Percentiles rank a stretch among this genome's conserved stretches.
These are phyloP conservation scores for Axilococcus clingmanii DNA, from an alignment of 139 green algal genomes.

Conservation along the genomic window DNA sequence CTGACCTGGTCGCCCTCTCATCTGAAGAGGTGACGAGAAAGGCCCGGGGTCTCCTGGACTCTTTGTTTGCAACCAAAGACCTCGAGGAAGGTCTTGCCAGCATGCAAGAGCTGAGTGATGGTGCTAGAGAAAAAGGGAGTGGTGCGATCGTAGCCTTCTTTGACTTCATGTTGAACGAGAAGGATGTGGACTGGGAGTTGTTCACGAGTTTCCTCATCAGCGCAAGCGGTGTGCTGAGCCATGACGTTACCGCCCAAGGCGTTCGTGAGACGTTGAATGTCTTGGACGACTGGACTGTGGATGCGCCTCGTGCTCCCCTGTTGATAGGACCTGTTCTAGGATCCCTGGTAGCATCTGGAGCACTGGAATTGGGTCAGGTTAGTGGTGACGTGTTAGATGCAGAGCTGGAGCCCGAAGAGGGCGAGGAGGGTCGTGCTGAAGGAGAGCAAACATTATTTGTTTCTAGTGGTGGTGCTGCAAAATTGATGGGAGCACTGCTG, in stretches of 20 bases:
- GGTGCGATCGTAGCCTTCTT: conserved; percentile 23
- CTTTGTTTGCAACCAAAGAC: conserved; percentile 24
- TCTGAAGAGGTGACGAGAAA: conserved; percentile 13
- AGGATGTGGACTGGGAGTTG: conserved; percentile 15
- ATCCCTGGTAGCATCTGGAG: conserved; percentile 14
- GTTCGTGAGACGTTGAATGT: conserved; percentile 10
- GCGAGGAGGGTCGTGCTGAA: too few species aligned
- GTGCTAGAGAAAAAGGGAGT: conserved; percentile 2
- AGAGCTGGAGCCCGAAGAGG: conserved; percentile 11
- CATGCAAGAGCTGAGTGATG: conserved; percentile 23
- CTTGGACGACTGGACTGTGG: conserved; percentile 24
- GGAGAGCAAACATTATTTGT: conserved; percentile 30
- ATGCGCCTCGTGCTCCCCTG: conserved; percentile 27
- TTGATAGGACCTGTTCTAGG: conserved; percentile 26
- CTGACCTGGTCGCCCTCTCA: neutral
- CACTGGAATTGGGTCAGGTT: conserved; percentile 14
- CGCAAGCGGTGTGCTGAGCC: neutral
- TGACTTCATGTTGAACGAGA: conserved; percentile 5
- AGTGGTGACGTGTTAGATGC: conserved; percentile 17
- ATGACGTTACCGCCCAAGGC: conserved; percentile 9
- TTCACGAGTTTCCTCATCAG: conserved; percentile 7
- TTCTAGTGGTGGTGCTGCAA: conserved; percentile 15
- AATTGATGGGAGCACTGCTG: conserved; percentile 11
- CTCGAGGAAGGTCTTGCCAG: conserved; percentile 8
- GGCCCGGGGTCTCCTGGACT: conserved; percentile 14